phyloP scores from a whole-genome alignment of 106 monocot species.

The Acanthochlamys bracteata region DNA sequence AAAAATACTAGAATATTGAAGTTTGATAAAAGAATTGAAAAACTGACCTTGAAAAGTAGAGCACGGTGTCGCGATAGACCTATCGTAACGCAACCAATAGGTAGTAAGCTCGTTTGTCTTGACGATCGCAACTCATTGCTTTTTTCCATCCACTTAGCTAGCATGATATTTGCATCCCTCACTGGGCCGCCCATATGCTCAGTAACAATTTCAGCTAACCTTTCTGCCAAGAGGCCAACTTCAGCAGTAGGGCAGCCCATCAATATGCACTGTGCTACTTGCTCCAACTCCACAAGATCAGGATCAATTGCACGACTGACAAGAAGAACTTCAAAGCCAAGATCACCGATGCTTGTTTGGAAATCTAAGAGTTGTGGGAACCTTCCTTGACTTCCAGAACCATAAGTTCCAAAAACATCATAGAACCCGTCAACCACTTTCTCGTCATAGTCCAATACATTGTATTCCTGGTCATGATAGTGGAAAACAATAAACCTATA shows the following conservation, averaged over 20 bases:
- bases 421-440: slow-evolving; percentile 92
- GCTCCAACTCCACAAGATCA: slow-evolving; percentile 73
- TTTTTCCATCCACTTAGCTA: slow-evolving; percentile 72
- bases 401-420: slow-evolving; percentile 64
- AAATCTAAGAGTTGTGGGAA: slow-evolving; percentile 80
- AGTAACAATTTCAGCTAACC: slow-evolving; percentile 83
- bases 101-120: slow-evolving; percentile 75
- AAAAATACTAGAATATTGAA: not conserved
- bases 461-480: slow-evolving; percentile 65
- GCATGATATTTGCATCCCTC: slow-evolving; percentile 69
- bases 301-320: slow-evolving; percentile 69
- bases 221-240: slow-evolving; percentile 57
- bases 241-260: slow-evolving; percentile 51
- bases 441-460: slow-evolving; percentile 84
- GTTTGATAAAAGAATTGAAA: not conserved
- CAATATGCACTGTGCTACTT: slow-evolving; percentile 75
- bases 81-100: slow-evolving; percentile 77
- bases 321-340: slow-evolving; percentile 93
- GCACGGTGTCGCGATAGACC: slow-evolving; percentile 89
- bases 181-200: slow-evolving; percentile 96
- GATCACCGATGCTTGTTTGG: slow-evolving; percentile 81
- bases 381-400: slow-evolving; percentile 34
- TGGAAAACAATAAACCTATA: not conserved
- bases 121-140: slow-evolving; percentile 71
- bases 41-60: slow-evolving; percentile 88